Percentiles rank a stretch among this genome's conserved stretches.
These are phyloP conservation scores for Podospora bellae-mahoneyi DNA, from an alignment of 495 filamentous ascomycete species.

Conservation along the genomic window DNA sequence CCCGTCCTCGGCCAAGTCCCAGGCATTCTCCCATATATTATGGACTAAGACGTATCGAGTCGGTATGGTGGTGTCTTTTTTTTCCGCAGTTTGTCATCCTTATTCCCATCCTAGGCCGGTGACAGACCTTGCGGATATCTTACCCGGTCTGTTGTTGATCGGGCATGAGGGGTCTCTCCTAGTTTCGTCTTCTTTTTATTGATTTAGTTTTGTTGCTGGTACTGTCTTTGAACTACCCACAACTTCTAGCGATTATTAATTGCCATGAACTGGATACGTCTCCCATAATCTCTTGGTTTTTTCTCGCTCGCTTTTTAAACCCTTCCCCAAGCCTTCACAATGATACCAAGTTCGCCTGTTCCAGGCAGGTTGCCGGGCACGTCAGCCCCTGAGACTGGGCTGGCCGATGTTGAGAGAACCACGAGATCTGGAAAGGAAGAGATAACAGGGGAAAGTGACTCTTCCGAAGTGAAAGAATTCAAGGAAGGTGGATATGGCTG, in stretches of 20 bases:
- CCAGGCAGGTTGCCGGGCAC: neutral
- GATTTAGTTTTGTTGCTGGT: neutral
- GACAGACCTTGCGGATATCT: neutral
- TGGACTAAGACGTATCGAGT: conserved; percentile 5
- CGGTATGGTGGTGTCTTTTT: neutral
- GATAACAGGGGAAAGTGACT: conserved; percentile 25
- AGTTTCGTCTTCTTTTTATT: neutral
- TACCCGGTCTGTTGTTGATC: neutral
- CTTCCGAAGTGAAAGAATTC: conserved; percentile 32
- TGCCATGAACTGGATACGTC: neutral
- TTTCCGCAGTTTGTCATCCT: neutral
- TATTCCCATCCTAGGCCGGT: neutral
- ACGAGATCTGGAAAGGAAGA: conserved; percentile 20
- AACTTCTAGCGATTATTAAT: neutral
- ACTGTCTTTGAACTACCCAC: neutral
- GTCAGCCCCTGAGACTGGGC: neutral
- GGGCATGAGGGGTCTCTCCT: neutral
- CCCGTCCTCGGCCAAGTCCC: neutral
- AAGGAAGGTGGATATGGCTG: conserved; percentile 49
- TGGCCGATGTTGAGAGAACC: neutral
- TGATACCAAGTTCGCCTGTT: neutral
- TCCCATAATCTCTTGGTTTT: neutral
- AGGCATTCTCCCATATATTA: neutral
- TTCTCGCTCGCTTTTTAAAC: neutral
- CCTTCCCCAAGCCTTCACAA: neutral